Evolutionary conservation across 2,329 filamentous ascomycete species (phyloP).

Genomic region (Aspergillus proliferans): DNA sequence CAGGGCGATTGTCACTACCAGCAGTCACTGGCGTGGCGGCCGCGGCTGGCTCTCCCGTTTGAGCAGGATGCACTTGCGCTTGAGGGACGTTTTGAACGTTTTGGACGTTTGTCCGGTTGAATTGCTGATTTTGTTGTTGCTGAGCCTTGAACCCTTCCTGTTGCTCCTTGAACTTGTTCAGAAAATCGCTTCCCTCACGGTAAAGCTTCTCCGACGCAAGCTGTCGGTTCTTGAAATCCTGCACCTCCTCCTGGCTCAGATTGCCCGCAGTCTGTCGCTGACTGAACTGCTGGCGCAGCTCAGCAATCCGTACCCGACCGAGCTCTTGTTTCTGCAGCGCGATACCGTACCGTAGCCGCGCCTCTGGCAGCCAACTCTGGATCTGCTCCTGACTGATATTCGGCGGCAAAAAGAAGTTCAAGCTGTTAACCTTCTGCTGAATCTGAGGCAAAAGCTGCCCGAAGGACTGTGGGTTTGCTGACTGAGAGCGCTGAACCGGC

Average conservation of each 20-base stretch:
- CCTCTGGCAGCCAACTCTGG: slow-evolving; percentile 42
- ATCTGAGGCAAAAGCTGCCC: slow-evolving; percentile 41
- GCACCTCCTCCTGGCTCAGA: slow-evolving; percentile 37
- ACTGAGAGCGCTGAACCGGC: slow-evolving; percentile 25
- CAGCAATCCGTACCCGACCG: slow-evolving; percentile 37
- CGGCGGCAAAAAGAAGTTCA: slow-evolving; percentile 41
- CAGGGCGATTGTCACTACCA: slow-evolving; percentile 15
- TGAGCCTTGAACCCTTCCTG: slow-evolving; percentile 40
- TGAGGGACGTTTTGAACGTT: slow-evolving; percentile 7
- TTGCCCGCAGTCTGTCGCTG: slow-evolving; percentile 35
- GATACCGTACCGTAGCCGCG: slow-evolving; percentile 42
- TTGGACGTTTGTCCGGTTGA: slow-evolving; percentile 15
- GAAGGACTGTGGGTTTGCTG: slow-evolving; percentile 35
- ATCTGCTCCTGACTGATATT: slow-evolving; percentile 39
- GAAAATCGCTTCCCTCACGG: slow-evolving; percentile 41
- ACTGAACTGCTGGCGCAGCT: slow-evolving; percentile 34
- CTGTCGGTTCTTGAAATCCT: slow-evolving; percentile 39
- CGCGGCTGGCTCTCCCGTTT: slow-evolving; percentile 13
- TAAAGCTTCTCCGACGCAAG: slow-evolving; percentile 34
- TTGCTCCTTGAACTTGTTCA: slow-evolving; percentile 44
- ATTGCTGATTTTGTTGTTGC: slow-evolving; percentile 23
- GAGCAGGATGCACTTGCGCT: slow-evolving; percentile 12
- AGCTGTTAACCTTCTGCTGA: slow-evolving; percentile 40
- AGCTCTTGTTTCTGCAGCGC: slow-evolving; percentile 45
- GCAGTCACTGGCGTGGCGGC: slow-evolving; percentile 6